Evolutionary conservation across 805 yeast genomes (phyloP), one percentile per base, ranked within the genome.

Genomic region (Candida maesae): DNA sequence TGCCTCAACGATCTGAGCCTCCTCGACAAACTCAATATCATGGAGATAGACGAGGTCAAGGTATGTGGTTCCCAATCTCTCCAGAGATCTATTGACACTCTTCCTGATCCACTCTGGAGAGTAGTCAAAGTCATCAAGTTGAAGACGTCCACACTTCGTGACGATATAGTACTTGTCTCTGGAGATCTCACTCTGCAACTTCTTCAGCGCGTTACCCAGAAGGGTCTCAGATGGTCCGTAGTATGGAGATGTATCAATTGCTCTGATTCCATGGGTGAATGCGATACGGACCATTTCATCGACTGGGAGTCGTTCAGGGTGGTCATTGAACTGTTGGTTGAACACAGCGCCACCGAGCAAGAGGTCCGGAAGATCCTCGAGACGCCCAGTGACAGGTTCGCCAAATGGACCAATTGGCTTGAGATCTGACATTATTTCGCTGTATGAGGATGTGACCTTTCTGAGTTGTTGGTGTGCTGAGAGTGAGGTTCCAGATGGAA

Each of bases 171-270:
- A 84, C 15, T 68, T 56, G 5, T 80, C 81, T 44, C 98, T 71
- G 0, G 79, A 70, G 36, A 56, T 59, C 28, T 70, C 68, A 2
- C 58, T 58, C 5, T 57, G 56, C 8, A 66, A 36, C 5, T 60
- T 49, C 18, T 62, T 59, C 49, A 90, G 64, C 0, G 89, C 91
- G 13, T 69, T 46, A 2, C 98, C 97, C 6, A 86, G 58, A 12
- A 90, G 49, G 15, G 63, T 69, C 56, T 90, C 98, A 5, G 95
- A 84, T 0, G 87, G 87, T 0, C 97, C 97, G 58, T 90, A 90
- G 64, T 86, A 89, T 4, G 97, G 96, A 0, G 96, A 85, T 0
- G 97, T 88, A 57, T 90, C 97, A 27, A 90, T 68, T 2, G 95
- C 93, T 34, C 71, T 73, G 45, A 87, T 66, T 0, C 96, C 96